Base-by-base conservation (phyloP, 2,329 filamentous ascomycete genomes). In the Neoscytalidium dimidiatum region DNA sequence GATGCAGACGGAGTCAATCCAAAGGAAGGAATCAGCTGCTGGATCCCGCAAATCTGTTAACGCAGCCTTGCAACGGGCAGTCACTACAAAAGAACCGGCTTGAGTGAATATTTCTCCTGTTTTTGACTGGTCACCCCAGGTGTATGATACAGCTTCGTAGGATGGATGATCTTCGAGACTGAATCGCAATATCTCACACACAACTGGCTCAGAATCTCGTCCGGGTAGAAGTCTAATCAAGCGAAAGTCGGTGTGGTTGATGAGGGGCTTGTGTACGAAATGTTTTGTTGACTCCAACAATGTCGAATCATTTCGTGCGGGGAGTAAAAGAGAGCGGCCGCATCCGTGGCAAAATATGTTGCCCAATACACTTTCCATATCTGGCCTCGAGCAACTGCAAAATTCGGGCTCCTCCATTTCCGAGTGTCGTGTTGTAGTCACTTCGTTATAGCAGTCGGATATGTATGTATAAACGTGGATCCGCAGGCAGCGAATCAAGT, bases 131-230 rank as follows among this genome's bases (percentile, higher is more conserved):
- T 65, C 23, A 2, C 68, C 67, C 68, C 67, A 69, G 3, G 64
- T 64, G 28, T 68, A 69, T 9, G 67, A 68, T 2, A 69, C 48
- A 7, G 67, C 64, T 31, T 62, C 65, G 23, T 68, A 68, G 8
- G 41, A 9, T 2, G 65, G 65, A 17, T 49, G 41, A 13, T 64
- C 23, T n/a, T 58, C 33, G 5, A 64, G 8, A 8, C 33, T 17
- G 62, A 38, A 23, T 2, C 4, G 35, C 17, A 43, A 13, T 8
- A 44, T 28, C n/a, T 44, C 35, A 8, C 53, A 58, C 1, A 21
- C 35, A 6, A 58, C 29, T 21, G 38, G 53, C 3, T 13, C 26
- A 5, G 14, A 23, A n/a, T 13, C 5, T 6, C 7, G 35, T 4
- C 53, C 53, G 3, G 35, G 38, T 1, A 43, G 11, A 9, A 58